A percentile compares a stretch with the other conserved stretches of the same genome.
Conservation (phyloP, 1,284 basidiomycete genomes). For the Cutaneotrichosporon cavernicola region DNA sequence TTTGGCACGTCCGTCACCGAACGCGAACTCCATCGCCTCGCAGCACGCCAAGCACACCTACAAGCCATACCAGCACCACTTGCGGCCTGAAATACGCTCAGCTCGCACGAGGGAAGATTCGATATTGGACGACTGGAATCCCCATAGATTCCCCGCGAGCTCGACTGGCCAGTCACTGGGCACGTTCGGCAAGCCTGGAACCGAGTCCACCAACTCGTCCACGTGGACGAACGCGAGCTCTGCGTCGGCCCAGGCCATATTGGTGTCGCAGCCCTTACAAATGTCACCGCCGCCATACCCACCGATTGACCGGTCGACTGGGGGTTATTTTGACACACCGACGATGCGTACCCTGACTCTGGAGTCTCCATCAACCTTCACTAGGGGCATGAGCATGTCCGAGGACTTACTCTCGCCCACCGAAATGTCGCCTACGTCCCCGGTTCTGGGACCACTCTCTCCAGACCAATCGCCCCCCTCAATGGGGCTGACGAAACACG, state of each 20-base stretch:
- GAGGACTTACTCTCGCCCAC: constrained; percentile 6
- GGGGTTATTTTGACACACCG: not conserved
- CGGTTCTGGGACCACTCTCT: not conserved
- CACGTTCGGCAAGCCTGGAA: not conserved
- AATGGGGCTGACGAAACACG: too few relatives aligned
- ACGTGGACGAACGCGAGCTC: not conserved
- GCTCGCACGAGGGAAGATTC: not conserved
- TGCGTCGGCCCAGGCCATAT: not conserved
- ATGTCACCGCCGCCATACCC: constrained; percentile 2
- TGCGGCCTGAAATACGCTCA: constrained; percentile 24
- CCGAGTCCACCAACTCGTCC: not conserved
- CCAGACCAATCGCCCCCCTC: constrained; percentile 2
- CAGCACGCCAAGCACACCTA: constrained; percentile 29
- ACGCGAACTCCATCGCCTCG: constrained; percentile 12
- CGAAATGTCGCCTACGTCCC: not conserved
- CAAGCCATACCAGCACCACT: constrained; percentile 37
- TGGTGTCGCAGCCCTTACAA: not conserved
- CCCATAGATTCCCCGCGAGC: not conserved
- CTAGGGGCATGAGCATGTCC: not conserved
- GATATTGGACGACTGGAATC: not conserved
- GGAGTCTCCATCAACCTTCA: not conserved
- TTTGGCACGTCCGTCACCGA: constrained; percentile 13
- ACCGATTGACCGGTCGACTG: not conserved
- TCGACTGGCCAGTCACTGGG: not conserved
- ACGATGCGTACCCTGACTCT: not conserved